A percentile compares a stretch with the other conserved stretches of the same genome.
These are phyloP conservation scores for Bacterosira constricta DNA, from an alignment of 108 stramenopile species.

Conservation along the genomic window DNA sequence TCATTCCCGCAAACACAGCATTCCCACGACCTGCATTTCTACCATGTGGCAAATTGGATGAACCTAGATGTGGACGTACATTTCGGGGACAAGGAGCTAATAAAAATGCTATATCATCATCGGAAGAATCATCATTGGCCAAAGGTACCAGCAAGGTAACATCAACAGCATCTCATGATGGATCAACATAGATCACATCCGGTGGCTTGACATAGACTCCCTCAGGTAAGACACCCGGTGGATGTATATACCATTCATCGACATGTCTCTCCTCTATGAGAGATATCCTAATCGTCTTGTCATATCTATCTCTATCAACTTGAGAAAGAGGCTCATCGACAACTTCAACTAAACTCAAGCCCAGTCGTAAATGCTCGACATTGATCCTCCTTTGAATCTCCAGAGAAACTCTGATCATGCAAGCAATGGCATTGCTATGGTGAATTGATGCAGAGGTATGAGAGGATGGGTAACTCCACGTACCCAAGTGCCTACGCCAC, in stretches of 20 bases:
- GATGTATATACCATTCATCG: neutral
- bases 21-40: too few relatives aligned
- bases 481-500: neutral
- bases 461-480: neutral
- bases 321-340: neutral
- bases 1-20: too few relatives aligned
- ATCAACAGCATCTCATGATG: too few relatives aligned
- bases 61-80: too few relatives aligned
- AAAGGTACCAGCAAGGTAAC: too few relatives aligned
- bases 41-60: too few relatives aligned
- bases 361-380: neutral
- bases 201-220: too few relatives aligned
- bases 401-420: neutral
- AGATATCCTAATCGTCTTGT: neutral
- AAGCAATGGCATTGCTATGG: neutral
- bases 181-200: too few relatives aligned
- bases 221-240: neutral
- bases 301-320: neutral
- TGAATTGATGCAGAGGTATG: neutral
- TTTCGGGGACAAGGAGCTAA: too few relatives aligned
- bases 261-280: neutral
- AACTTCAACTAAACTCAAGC: neutral
- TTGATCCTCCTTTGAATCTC: neutral
- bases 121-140: too few relatives aligned
- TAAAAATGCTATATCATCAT: too few relatives aligned